Evolutionary conservation across 495 filamentous ascomycete species (phyloP), one percentile per base, ranked within the genome.

Genomic region (Xylaria nigripes): DNA sequence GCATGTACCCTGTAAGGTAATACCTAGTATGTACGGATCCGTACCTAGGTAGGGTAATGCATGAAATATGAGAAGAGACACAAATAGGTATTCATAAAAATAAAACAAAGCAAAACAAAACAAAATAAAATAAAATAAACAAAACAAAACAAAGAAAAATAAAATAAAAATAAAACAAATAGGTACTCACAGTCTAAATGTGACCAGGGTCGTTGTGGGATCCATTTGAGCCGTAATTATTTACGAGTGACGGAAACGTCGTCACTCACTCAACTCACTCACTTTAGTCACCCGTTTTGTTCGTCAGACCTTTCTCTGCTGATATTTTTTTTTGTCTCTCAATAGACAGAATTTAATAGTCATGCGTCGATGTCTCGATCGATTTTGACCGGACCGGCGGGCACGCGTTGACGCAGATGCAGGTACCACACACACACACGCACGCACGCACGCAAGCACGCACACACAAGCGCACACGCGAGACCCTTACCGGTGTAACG

Each of bases 141-240:
- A 22, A 54, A 53, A 60, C 45, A 48, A n/a, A 44, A 53, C 21
- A 44, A 22, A 19, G 48, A 45, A 43, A 50, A 72, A 70, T 72
- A 62, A n/a, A 40, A 78, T 71, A 80, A 59, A 61, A 75, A 60
- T 52, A 77, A 76, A 27, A 29, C 13, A 48, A 36, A 36, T 8
- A 56, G 34, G 16, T 58, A 81, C 82, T 82, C 72, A 86, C 85
- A 88, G 67, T 69, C 86, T 73, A 60, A 87, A 87, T 52, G 85
- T 86, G 72, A 86, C 82, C 62, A 88, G 78, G 21, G 84, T 86
- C n/a, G 82, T 86, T n/a, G 78, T 83, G 38, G 72, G 73, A 64
- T 78, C 73, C 84, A 86, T 87, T 12, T 19, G 8, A 1, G 15
- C 16, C 23, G 34, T 29, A 6, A 6, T 25, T 30, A 36, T 38